A percentile compares a stretch with the other conserved stretches of the same genome.
Conservation (phyloP, 2,329 filamentous ascomycete species). For the Fulvia fulva region DNA sequence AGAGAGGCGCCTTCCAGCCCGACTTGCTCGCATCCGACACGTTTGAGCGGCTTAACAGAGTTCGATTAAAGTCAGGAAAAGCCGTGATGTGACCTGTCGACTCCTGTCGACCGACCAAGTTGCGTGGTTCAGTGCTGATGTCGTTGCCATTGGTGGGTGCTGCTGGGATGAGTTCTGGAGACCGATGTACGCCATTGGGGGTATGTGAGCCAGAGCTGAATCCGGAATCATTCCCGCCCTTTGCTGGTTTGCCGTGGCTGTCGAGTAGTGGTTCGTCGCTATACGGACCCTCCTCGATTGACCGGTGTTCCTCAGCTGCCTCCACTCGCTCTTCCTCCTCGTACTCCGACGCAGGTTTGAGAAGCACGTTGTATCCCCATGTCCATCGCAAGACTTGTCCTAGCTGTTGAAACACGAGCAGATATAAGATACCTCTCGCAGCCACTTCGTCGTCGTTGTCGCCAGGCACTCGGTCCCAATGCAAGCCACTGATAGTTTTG, state of each 20-base stretch:
- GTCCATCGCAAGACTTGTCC: slow-evolving; percentile 95
- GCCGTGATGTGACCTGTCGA: slow-evolving; percentile 53
- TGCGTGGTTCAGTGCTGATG: slow-evolving; percentile 37
- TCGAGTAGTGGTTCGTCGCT: slow-evolving; percentile 45
- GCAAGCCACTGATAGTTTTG: slow-evolving; percentile 83
- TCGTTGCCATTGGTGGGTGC: slow-evolving; percentile 50
- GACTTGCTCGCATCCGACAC: slow-evolving; percentile 9
- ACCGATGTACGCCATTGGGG: slow-evolving; percentile 31
- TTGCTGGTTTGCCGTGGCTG: slow-evolving; percentile 25
- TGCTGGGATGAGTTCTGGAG: slow-evolving; percentile 27
- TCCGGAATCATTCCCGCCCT: slow-evolving; percentile 37
- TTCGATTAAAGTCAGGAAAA: slow-evolving; percentile 35
- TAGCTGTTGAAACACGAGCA: slow-evolving; percentile 95
- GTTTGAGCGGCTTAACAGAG: slow-evolving; percentile 15
- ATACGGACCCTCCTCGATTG: slow-evolving; percentile 52
- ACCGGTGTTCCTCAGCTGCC: slow-evolving; percentile 39
- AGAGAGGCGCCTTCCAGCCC: slow-evolving; percentile 26
- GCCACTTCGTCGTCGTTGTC: slow-evolving; percentile 95
- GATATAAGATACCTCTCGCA: slow-evolving; percentile 87
- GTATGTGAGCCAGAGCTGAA: slow-evolving; percentile 46
- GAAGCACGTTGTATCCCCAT: slow-evolving; percentile 91
- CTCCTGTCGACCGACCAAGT: slow-evolving; percentile 37
- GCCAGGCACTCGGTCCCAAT: slow-evolving; percentile 86
- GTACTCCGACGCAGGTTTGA: slow-evolving; percentile 78
- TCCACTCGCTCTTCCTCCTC: slow-evolving; percentile 62